Percentiles rank a stretch among this genome's conserved stretches.
Evolutionary conservation across 2,329 filamentous ascomycete species (phyloP).

Genomic region (Pyricularia sp.): DNA sequence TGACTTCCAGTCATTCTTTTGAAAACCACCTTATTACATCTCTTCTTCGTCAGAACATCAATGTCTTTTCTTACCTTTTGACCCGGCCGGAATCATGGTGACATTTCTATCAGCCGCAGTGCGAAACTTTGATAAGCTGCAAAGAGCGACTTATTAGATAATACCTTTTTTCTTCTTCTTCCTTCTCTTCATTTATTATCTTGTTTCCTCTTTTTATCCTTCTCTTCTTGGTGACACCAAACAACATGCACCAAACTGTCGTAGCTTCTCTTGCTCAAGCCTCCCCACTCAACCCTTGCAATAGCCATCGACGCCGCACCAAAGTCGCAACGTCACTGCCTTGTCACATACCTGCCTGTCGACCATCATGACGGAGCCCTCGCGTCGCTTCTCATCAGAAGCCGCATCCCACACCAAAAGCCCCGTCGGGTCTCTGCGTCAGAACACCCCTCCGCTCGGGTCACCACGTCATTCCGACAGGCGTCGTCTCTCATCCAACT

Average conservation of each 20-base stretch:
- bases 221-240: not conserved
- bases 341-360: not conserved
- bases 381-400: slow-evolving; percentile 5
- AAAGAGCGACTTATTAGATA: not conserved
- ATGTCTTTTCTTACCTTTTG: not conserved
- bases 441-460: slow-evolving; percentile 8
- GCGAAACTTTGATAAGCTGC: not conserved
- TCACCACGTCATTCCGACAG: slow-evolving; percentile 8
- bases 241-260: slow-evolving; percentile 5
- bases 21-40: not conserved
- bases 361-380: slow-evolving; percentile 13
- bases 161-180: not conserved
- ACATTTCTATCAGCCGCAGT: not conserved
- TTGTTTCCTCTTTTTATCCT: not conserved
- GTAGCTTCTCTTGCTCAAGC: not conserved
- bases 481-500: slow-evolving; percentile 8
- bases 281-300: not conserved
- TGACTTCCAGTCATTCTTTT: not conserved
- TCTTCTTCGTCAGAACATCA: not conserved
- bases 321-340: not conserved
- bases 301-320: not conserved
- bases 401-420: slow-evolving; percentile 8
- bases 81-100: not conserved
- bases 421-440: slow-evolving; percentile 9
- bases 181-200: not conserved